Evolutionary conservation across 805 yeast genomes (phyloP), one percentile per base, ranked within the genome.

Genomic region (Nakazawaea ambrosiae): DNA sequence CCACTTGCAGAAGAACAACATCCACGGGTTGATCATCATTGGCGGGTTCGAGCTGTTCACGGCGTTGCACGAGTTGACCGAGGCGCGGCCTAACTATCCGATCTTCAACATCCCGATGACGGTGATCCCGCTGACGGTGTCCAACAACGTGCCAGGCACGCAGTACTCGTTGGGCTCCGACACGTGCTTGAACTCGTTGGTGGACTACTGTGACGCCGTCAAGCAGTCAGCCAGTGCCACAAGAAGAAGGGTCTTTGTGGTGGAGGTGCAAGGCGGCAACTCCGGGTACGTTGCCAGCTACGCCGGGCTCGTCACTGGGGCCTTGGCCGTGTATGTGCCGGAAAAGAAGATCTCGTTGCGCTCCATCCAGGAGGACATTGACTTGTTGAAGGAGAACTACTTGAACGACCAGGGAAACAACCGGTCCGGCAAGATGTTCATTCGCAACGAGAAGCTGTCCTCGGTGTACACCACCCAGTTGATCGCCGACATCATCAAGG

Each of bases 1-100:
- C 64, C 85, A 89, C 59, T 81, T 92, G 70, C 95, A 90, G 58
- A 87, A 87, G 61, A 81, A 79, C 60, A 65, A 73, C 40, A 78
- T 92, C 54, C 92, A 92, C 54, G 98, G 97, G 28, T 71, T 90
- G 46, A 73, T 92, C 44, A 71, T 92, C 41, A 79, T 92, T 44
- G 99, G 99, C 49, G 98, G 98, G 1, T 92, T 89, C 55, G 98
- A 92, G 68, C 97, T 96, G n/a, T 92, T 80, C 69, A 71, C 71
- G 9, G 77, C 97, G 1, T 70, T 92, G 49, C 77, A 84, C 51
- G 84, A 88, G 65, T 72, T 92, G 47, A 82, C 84, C 49, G 70
- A 71, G 48, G 87, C 92, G 23, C 76, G 96, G 59, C 48, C 57
- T 12, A 65, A 75, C 42, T 92, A 87, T 63, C 97, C 98, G 31